Conservation (phyloP, 768 basidiomycete species). For the Mycena polygramma region DNA sequence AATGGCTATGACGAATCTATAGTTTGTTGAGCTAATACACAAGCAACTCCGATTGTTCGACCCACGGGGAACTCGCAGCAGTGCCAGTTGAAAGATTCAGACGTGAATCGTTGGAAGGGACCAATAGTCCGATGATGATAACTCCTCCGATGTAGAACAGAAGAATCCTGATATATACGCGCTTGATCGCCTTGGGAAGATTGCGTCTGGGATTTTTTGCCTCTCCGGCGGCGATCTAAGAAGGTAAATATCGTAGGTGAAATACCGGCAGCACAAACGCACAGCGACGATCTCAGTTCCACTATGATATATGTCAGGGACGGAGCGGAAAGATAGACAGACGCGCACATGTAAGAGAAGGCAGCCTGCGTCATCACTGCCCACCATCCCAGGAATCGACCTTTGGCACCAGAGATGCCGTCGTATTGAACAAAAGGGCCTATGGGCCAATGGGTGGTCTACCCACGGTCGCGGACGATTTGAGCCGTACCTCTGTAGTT, state of each 20-base stretch:
- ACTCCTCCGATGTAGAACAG: constrained; percentile 65
- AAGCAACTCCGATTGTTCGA: constrained; percentile 47
- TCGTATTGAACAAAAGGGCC: constrained; percentile 87
- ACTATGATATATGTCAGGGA: constrained; percentile 52
- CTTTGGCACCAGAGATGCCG: constrained; percentile 75
- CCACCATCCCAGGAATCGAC: constrained; percentile 77
- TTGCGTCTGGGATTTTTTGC: constrained; percentile 87
- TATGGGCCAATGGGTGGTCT: neutral
- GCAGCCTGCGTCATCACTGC: constrained; percentile 87
- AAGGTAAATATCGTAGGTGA: constrained; percentile 19
- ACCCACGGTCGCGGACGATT: too few species aligned
- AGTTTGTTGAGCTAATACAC: neutral
- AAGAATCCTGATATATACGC: constrained; percentile 73
- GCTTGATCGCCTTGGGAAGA: constrained; percentile 73
- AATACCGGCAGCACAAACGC: constrained; percentile 30
- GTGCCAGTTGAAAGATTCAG: constrained; percentile 70
- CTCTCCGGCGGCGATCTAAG: constrained; percentile 86
- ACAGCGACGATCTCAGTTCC: constrained; percentile 96
- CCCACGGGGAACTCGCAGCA: constrained; percentile 65
- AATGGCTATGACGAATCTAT: constrained; percentile 89
- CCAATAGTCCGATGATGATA: constrained; percentile 84
- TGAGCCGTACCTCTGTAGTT: too few species aligned
- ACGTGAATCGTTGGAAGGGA: constrained; percentile 73
- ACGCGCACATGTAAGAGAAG: constrained; percentile 70
- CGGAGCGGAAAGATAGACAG: neutral